Percentiles rank a stretch among this genome's conserved stretches.
phyloP scores from a whole-genome alignment of 2,329 filamentous ascomycete species.

The Zasmidium cellare region DNA sequence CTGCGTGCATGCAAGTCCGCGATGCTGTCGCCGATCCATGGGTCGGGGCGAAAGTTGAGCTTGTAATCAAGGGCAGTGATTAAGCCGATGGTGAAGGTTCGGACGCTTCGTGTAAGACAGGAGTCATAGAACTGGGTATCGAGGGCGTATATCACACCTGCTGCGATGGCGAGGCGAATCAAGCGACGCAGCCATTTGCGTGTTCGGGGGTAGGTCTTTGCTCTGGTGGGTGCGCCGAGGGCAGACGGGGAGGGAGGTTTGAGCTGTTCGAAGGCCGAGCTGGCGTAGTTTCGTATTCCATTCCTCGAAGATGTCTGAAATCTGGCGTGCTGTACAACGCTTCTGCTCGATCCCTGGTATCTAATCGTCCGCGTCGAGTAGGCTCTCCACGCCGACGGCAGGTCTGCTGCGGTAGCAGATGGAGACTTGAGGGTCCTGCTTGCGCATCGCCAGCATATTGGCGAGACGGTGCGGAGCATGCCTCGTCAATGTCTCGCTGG shows the following conservation, averaged over 20 bases:
- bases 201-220: conserved; percentile 69
- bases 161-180: conserved; percentile 59
- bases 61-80: conserved; percentile 91
- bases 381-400: background rate
- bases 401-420: conserved; percentile 25
- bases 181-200: conserved; percentile 78
- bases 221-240: conserved; percentile 69
- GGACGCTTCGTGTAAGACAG: conserved; percentile 72
- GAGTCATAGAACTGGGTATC: conserved; percentile 79
- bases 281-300: background rate
- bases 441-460: conserved; percentile 33
- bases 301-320: background rate
- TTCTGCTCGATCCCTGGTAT: background rate
- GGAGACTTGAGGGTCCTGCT: conserved; percentile 27
- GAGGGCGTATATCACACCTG: conserved; percentile 64
- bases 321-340: background rate
- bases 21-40: conserved; percentile 71
- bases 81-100: conserved; percentile 78
- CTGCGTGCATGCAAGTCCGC: conserved; percentile 79
- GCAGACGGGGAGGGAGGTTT: conserved; percentile 74
- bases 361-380: background rate
- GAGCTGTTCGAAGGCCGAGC: conserved; percentile 43
- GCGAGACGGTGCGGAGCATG: conserved; percentile 27
- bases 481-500: conserved; percentile 4
- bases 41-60: conserved; percentile 84